Percentiles rank a stretch among this genome's conserved stretches.
Evolutionary conservation across 2,329 filamentous ascomycete genomes (phyloP).

Genomic region (Pyricularia pennisetigena): DNA sequence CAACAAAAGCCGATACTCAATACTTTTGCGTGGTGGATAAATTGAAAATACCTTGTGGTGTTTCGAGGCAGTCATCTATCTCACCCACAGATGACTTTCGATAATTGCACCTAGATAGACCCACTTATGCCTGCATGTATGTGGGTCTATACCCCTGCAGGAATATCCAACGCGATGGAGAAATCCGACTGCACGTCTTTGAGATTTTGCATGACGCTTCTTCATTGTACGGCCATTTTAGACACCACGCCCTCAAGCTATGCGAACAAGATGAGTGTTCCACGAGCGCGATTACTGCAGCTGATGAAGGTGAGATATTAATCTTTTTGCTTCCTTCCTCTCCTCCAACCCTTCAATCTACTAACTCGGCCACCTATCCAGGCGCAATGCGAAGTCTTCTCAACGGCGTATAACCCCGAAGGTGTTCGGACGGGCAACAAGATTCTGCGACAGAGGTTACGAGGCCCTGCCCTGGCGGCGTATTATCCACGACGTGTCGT

Average conservation of each 20-base stretch:
- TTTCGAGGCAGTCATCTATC: not conserved
- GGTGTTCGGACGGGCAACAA: slow-evolving; percentile 80
- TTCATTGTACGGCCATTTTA: not conserved
- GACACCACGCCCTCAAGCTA: slow-evolving; percentile 11
- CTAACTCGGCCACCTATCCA: slow-evolving; percentile 24
- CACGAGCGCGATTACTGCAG: slow-evolving; percentile 54
- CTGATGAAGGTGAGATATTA: slow-evolving; percentile 60
- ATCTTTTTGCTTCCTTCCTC: not conserved
- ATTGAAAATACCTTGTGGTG: too few relatives aligned
- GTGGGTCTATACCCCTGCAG: not conserved
- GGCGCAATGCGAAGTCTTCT: slow-evolving; percentile 89
- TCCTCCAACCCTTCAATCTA: not conserved
- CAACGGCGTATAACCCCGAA: slow-evolving; percentile 81
- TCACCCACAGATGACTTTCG: not conserved
- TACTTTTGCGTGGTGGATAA: not conserved
- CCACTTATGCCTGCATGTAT: not conserved
- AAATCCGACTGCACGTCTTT: not conserved
- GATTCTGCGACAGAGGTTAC: slow-evolving; percentile 77
- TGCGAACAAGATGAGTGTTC: slow-evolving; percentile 47
- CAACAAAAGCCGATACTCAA: not conserved
- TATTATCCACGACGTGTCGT: slow-evolving; percentile 79
- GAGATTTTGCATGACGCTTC: not conserved
- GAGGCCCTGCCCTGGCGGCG: slow-evolving; percentile 69
- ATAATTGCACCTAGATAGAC: not conserved
- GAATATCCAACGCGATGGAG: not conserved